These are phyloP conservation scores for Berberis vulgaris DNA, from an alignment of 164 flowering plant species.

Conservation along the genomic window DNA sequence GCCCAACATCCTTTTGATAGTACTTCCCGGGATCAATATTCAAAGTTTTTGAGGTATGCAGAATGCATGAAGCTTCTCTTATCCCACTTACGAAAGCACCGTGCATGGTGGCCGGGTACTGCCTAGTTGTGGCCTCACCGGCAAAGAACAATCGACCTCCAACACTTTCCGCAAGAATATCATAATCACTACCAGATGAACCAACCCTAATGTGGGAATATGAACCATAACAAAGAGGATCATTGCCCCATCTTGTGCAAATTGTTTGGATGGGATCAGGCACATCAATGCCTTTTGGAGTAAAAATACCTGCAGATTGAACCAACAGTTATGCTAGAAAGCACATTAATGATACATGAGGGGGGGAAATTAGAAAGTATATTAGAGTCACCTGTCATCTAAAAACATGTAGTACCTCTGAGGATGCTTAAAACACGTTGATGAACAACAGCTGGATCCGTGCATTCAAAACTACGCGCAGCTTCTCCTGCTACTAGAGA, in stretches of 20 bases:
- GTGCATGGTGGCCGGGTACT: slow-evolving; percentile 94
- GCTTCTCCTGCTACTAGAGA: slow-evolving; percentile 97
- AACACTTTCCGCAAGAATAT: slow-evolving; percentile 77
- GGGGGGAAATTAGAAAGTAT: background rate
- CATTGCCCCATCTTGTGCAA: slow-evolving; percentile 92
- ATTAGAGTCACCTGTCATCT: slow-evolving; percentile 13
- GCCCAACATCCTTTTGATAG: slow-evolving; percentile 26
- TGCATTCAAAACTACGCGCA: slow-evolving; percentile 61
- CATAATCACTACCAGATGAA: slow-evolving; percentile 87
- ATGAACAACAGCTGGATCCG: slow-evolving; percentile 49
- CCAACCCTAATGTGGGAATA: slow-evolving; percentile 83
- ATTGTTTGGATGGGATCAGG: slow-evolving; percentile 85
- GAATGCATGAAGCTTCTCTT: slow-evolving; percentile 48
- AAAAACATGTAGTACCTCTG: slow-evolving; percentile 51
- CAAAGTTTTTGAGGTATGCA: slow-evolving; percentile 26
- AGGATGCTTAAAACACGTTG: slow-evolving; percentile 63
- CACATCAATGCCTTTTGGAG: slow-evolving; percentile 68
- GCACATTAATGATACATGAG: background rate
- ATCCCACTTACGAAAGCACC: slow-evolving; percentile 92
- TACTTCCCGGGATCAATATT: slow-evolving; percentile 25
- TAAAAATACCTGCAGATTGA: slow-evolving; percentile 58
- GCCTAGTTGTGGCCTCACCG: slow-evolving; percentile 87
- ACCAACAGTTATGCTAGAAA: slow-evolving; percentile 4
- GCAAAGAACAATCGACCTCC: slow-evolving; percentile 76
- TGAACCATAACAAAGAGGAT: slow-evolving; percentile 78